These are phyloP conservation scores for Kingdonia uniflora DNA, from an alignment of 164 flowering plant species.

Conservation along the genomic window DNA sequence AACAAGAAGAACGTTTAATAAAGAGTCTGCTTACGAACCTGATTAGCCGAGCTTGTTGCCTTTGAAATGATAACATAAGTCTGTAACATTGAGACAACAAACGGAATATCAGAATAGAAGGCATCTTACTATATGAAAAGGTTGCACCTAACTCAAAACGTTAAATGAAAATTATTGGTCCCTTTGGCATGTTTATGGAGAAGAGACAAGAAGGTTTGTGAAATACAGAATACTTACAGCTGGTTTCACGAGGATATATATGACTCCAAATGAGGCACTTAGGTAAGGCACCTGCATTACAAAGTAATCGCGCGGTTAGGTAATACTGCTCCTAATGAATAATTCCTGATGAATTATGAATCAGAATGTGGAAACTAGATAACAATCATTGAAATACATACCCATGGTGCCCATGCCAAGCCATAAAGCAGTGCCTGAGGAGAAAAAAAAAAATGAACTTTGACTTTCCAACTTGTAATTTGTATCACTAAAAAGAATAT, in stretches of 20 bases:
- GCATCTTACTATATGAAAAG: too few species aligned
- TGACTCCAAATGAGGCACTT: conserved; percentile 74
- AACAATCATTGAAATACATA: conserved; percentile 22
- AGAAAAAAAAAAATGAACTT: neutral
- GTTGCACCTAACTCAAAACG: too few species aligned
- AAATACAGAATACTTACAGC: conserved; percentile 37
- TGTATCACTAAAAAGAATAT: neutral
- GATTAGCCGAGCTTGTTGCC: conserved; percentile 54
- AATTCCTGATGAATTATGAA: neutral
- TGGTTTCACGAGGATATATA: conserved; percentile 72
- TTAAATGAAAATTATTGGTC: too few species aligned
- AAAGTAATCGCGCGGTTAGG: neutral
- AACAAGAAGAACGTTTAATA: too few species aligned
- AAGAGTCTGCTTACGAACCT: conserved; percentile 42
- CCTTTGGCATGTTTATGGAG: too few species aligned
- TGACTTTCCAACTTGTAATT: neutral
- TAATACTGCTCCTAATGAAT: neutral
- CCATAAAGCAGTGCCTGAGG: conserved; percentile 71
- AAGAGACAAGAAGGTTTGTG: too few species aligned
- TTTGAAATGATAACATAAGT: conserved; percentile 77
- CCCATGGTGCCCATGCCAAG: conserved; percentile 93
- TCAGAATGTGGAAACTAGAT: too few species aligned
- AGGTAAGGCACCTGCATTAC: conserved; percentile 71
- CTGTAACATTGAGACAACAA: conserved; percentile 24
- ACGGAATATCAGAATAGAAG: neutral